Base-by-base conservation (phyloP, 164 flowering plant genomes). In the Euptelea pleiosperma region DNA sequence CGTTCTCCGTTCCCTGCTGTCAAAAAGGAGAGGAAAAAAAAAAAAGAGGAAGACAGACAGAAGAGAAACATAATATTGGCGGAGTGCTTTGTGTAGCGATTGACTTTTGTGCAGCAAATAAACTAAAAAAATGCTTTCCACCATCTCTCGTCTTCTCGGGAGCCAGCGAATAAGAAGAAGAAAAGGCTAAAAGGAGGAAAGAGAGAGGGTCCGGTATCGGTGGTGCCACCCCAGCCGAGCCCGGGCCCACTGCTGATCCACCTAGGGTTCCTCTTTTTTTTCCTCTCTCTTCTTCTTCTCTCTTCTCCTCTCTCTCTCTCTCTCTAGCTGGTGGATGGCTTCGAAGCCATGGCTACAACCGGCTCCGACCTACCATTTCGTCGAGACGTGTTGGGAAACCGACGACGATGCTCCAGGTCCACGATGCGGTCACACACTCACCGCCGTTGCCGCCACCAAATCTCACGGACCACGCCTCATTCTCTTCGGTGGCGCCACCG, bases 361-460 rank as follows among this genome's bases (percentile, higher is more conserved):
- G 18, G 99, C 99, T 52, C 96, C 99, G 12, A 77, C 77, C 28
- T 94, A 94, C 65, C 78, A 73, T 9, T 3, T 77, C 3, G 48
- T 86, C 33, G 96, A 94, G 50, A 73, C 82, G 2, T 76, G 39
- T 34, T 94, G 97, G 99, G 94, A 86, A 49, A 57, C 82, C 11
- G 97, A 91, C 10, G 99, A 94, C 0, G 97, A 94, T 62, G 84
- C 89, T 0, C 99, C 99, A 6, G 99, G 99, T 29, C 99, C 93
- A 7, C 89, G 99, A 4, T 86, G 91, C 57, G 72, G 75, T 28
- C 99, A 94, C 70, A 83, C 96, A 2, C 87, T 94, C 55, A 94
- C 99, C 18, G 88, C 99, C 59, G 90, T 94, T 56, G 86, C 96
- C 33, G 78, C 96, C 59, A 77, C 88, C 55, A 87, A 91, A 58